Base-by-base conservation (phyloP, 805 yeast species). In the Scheffersomyces coipomensis region DNA sequence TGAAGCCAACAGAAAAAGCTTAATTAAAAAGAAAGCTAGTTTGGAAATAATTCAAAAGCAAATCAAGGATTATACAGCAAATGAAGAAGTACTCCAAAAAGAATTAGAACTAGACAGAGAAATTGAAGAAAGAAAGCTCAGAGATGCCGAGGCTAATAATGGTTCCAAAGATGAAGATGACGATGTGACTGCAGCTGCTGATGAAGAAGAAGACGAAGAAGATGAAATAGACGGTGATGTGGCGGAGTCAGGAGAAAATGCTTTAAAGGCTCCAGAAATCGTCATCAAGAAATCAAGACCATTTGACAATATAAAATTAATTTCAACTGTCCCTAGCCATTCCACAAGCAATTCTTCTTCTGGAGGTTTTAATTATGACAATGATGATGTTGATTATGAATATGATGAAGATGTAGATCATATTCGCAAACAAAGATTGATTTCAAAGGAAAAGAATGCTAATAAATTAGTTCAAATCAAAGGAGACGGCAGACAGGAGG, bases 381-480 rank as follows among this genome's bases (percentile, higher is more conserved):
- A 43, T 35, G 49, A 48, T 16, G 44, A 45, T 10, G 45, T 34
- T 15, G 37, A 34, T 21, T 30, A 47, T 32, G 42, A 38, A 11
- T 33, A 45, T 19, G 45, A 38, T 5, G 51, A 40, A 17, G 48
- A 43, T 15, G 24, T 37, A 21, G 45, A 46, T 31, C 55, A 56
- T 37, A 45, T 46, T 21, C 43, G 64, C 35, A 58, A 58, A 25
- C 63, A 58, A 35, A 25, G 63, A 19, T 39, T 58, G 16, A 48
- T 58, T 3, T 57, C 61, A 7, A 56, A 48, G 35, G 55, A 51
- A 25, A 45, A 52, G 15, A 49, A 55, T 29, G 40, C 42, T 21
- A 54, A 50, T 32, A 57, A 55, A 39, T 43, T 56, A 19, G 42
- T 57, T 22, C 60, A 55, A 29, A 57, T 58, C 18, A 50, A 49